These are phyloP conservation scores for Cylindrotheca closterium DNA, from an alignment of 108 stramenopile genomes.

Conservation along the genomic window DNA sequence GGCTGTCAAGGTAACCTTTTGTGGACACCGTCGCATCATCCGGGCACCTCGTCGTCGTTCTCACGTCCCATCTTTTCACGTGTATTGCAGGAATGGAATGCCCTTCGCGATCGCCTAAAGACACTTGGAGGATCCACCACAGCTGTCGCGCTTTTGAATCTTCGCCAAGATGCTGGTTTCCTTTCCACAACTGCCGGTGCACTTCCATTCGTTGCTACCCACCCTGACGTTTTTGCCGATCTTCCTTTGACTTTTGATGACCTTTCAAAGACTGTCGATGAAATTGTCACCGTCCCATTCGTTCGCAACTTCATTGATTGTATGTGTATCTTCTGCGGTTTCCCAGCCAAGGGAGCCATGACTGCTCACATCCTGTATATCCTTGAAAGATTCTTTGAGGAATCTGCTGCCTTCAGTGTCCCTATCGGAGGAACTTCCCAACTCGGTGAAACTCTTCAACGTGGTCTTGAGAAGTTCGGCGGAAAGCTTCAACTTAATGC, in stretches of 20 bases:
- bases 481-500: slow-evolving; percentile 87
- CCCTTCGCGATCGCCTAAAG: slow-evolving; percentile 71
- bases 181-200: slow-evolving; percentile 86
- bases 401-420: slow-evolving; percentile 77
- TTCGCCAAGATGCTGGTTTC: slow-evolving; percentile 88
- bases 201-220: slow-evolving; percentile 80
- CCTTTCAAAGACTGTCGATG: slow-evolving; percentile 86
- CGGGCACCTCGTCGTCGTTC: neutral
- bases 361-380: slow-evolving; percentile 90
- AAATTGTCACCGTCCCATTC: slow-evolving; percentile 89
- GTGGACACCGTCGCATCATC: neutral
- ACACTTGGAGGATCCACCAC: slow-evolving; percentile 86
- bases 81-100: slow-evolving; percentile 73
- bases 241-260: slow-evolving; percentile 86
- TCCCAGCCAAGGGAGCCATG: slow-evolving; percentile 95
- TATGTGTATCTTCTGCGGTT: slow-evolving; percentile 94
- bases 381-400: slow-evolving; percentile 90
- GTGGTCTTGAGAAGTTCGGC: slow-evolving; percentile 85
- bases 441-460: slow-evolving; percentile 72
- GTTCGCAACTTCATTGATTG: slow-evolving; percentile 90
- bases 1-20: slow-evolving; percentile 56
- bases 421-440: slow-evolving; percentile 89
- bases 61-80: neutral
- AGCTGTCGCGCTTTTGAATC: slow-evolving; percentile 80
- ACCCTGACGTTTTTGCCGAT: slow-evolving; percentile 90